Base-by-base conservation (phyloP, 179 eudicot genomes). In the Beta corolliflora region DNA sequence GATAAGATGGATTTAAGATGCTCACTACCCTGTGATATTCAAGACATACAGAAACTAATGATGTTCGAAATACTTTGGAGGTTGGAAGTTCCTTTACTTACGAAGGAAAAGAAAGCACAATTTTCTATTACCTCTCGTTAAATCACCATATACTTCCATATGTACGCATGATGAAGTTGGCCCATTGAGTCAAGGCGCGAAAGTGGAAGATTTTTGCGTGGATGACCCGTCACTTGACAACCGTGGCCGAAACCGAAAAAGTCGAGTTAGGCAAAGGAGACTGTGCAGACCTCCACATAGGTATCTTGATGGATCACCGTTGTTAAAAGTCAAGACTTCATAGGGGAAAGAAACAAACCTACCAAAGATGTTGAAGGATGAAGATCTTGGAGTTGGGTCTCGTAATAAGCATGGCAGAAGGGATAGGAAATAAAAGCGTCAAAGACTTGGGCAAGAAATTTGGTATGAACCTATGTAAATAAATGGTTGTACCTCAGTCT, bases 201-300 rank as follows among this genome's bases (percentile, higher is more conserved):
- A 80, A 12, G 69, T 55, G 25, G 78, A 73, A 12, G 81, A 68
- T 61, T 55, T 29, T 60, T n/a, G 31, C 16, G 53, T 63, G 53
- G 61, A 71, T 61, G 71, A 80, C 54, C 65, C 31, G 29, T 72
- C 77, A 60, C 48, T 73, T 73, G 83, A 73, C 78, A 80, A 73
- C 55, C 73, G 76, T 74, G n/a, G 55, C 73, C 52, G 54, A 61
- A 64, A 58, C 46, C 2, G 64, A 31, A 9, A 52, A 18, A 7
- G 72, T 10, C 73, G 11, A 52, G 52, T 25, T 74, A 80, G 78
- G 53, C 72, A 65, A 64, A 73, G 78, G 52, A 80, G 83, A 41
- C 21, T 74, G 55, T 50, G 78, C 52, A 80, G 48, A 44, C 83
- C 83, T 36, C 72, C 78, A 29, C 73, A 80, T 63, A 80, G 78